Base-by-base conservation (phyloP, 495 filamentous ascomycete species). In the Tetracladium setigerum region DNA sequence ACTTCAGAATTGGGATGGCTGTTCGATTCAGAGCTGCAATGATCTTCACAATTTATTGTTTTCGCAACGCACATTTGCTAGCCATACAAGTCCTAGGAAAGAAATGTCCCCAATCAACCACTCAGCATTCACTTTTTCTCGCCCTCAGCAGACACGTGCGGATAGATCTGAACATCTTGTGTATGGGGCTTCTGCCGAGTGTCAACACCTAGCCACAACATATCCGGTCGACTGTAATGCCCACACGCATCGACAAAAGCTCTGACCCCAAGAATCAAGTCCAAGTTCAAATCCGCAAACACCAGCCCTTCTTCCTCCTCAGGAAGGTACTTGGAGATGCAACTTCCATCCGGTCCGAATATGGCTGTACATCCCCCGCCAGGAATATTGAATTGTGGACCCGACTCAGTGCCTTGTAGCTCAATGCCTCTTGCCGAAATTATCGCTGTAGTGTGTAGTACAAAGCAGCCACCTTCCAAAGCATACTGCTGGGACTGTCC, bases 151-250 rank as follows among this genome's bases (percentile, higher is more conserved):
- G n/a, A n/a, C n/a, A n/a, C n/a, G n/a, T n/a, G n/a, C n/a, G n/a
- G n/a, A n/a, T n/a, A n/a, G n/a, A n/a, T n/a, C n/a, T n/a, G n/a
- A n/a, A n/a, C n/a, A n/a, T n/a, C n/a, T n/a, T n/a, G n/a, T n/a
- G n/a, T n/a, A 35, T 46, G 43, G 1, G 10, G 2, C 56, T 66
- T 70, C 40, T 60, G 47, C 40, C 50, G 40, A 19, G 51, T 52
- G 47, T 72, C 69, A 1, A 72, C 71, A 8, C 68, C 69, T 41
- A 78, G 37, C 67, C 68, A 74, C 38, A 81, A 55, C 45, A 80
- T 52, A 60, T 80, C 74, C 4, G 76, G 76, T 14, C 76, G 62
- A 40, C 66, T 72, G 35, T 77, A 77, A 49, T 77, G 73, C 0
- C 74, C 76, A 24, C 57, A 54, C 5, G 52, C 53, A 58, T 80